A percentile compares a stretch with the other conserved stretches of the same genome.
These are phyloP conservation scores for Saturnispora zaruensis DNA, from an alignment of 805 yeast species.

Conservation along the genomic window DNA sequence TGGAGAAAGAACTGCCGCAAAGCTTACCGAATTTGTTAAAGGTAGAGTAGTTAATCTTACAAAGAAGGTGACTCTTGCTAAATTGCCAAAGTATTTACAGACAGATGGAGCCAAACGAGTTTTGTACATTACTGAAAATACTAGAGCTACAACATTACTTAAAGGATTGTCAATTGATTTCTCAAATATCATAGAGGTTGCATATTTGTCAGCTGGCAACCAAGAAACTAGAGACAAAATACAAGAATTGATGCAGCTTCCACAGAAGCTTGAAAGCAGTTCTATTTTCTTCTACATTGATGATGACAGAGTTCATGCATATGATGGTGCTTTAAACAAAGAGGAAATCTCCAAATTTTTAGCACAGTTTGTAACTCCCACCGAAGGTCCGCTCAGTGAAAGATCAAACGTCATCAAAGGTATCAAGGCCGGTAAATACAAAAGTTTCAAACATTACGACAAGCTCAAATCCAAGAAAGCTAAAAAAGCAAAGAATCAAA, in stretches of 20 bases:
- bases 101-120: conserved; percentile 29
- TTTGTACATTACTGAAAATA: conserved; percentile 45
- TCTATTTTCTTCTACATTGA: conserved; percentile 23
- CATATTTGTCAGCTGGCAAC: conserved; percentile 25
- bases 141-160: conserved; percentile 43
- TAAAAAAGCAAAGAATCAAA: conserved; percentile 7
- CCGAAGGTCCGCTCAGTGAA: conserved; percentile 29
- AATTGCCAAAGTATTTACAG: conserved; percentile 20
- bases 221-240: conserved; percentile 11
- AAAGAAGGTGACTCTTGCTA: conserved; percentile 36
- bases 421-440: conserved; percentile 18
- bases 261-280: conserved; percentile 11
- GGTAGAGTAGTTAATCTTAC: conserved; percentile 61
- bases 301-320: conserved; percentile 13
- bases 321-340: conserved; percentile 27
- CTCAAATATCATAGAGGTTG: conserved; percentile 42
- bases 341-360: conserved; percentile 27
- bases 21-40: conserved; percentile 45
- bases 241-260: conserved; percentile 8
- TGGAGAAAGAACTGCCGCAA: conserved; percentile 52
- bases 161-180: conserved; percentile 68
- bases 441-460: conserved; percentile 17
- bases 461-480: conserved; percentile 21
- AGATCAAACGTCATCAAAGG: conserved; percentile 19
- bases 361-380: conserved; percentile 24